Evolutionary conservation across 2,329 filamentous ascomycete species (phyloP).

Genomic region (Polytolypa hystricis): DNA sequence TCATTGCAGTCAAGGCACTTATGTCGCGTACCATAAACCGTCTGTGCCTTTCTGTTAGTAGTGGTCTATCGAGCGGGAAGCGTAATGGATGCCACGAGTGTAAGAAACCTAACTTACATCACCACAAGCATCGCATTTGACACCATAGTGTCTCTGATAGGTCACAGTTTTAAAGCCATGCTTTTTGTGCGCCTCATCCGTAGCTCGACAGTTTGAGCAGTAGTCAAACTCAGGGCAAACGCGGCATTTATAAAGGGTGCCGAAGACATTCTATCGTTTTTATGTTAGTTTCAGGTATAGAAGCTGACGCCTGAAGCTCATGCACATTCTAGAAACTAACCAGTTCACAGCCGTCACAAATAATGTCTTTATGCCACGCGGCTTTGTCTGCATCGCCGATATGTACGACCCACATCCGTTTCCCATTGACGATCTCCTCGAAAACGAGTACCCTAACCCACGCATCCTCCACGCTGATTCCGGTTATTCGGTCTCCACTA

Average conservation of each 20-base stretch:
- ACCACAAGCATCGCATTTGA: constrained; percentile 3
- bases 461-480: neutral
- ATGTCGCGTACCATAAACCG: constrained; percentile 4
- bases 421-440: constrained; percentile 1
- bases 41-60: neutral
- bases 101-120: neutral
- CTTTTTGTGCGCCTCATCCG: neutral
- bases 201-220: constrained; percentile 2
- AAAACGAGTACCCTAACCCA: constrained; percentile 1
- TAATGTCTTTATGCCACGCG: constrained; percentile 3
- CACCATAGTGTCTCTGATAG: neutral
- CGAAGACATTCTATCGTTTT: constrained; percentile 4
- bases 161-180: constrained; percentile 4
- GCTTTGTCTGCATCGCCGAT: constrained; percentile 3
- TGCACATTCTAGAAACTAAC: constrained; percentile 3
- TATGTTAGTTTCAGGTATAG: too few species aligned
- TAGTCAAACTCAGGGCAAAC: constrained; percentile 6
- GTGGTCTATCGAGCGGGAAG: neutral
- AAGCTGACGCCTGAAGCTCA: too few species aligned
- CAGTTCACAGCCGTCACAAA: constrained; percentile 4
- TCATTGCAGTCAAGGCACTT: constrained; percentile 4
- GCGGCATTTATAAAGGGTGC: constrained; percentile 1
- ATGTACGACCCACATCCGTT: constrained; percentile 5
- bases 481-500: neutral
- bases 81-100: neutral